Percentiles rank a stretch among this genome's conserved stretches.
Evolutionary conservation across 164 flowering plant species (phyloP).

Genomic region (Stephania cephalantha): DNA sequence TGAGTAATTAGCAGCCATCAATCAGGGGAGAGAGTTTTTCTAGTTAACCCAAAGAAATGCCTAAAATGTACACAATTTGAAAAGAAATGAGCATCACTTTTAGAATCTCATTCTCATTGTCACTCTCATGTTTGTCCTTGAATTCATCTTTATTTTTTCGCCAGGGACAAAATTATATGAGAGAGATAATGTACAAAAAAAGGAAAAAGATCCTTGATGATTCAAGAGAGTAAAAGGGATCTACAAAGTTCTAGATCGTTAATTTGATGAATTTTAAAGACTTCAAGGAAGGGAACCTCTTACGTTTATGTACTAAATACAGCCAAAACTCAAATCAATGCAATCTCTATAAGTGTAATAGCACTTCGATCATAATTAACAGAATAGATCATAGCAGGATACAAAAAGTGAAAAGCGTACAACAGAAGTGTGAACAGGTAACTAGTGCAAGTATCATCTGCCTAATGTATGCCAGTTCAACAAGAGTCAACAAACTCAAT

Average conservation of each 20-base stretch:
- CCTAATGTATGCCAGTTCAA: neutral
- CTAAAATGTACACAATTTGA: too few species aligned
- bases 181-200: too few species aligned
- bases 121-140: too few species aligned
- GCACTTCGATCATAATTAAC: neutral
- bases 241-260: neutral
- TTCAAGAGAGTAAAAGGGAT: too few species aligned
- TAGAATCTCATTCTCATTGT: too few species aligned
- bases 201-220: too few species aligned
- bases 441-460: neutral
- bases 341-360: neutral
- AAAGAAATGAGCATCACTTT: too few species aligned
- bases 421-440: neutral
- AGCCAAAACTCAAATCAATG: neutral
- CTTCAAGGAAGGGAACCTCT: neutral
- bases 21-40: too few species aligned
- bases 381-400: slow-evolving; percentile 1
- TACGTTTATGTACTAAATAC: neutral
- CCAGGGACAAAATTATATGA: too few species aligned
- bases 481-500: neutral
- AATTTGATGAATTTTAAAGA: neutral
- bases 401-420: neutral
- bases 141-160: too few species aligned
- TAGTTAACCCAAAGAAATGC: too few species aligned
- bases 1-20: too few species aligned